Percentiles rank a stretch among this genome's conserved stretches.
Conservation (phyloP, 2,329 filamentous ascomycete species). For the Trichoderma guizhouense region DNA sequence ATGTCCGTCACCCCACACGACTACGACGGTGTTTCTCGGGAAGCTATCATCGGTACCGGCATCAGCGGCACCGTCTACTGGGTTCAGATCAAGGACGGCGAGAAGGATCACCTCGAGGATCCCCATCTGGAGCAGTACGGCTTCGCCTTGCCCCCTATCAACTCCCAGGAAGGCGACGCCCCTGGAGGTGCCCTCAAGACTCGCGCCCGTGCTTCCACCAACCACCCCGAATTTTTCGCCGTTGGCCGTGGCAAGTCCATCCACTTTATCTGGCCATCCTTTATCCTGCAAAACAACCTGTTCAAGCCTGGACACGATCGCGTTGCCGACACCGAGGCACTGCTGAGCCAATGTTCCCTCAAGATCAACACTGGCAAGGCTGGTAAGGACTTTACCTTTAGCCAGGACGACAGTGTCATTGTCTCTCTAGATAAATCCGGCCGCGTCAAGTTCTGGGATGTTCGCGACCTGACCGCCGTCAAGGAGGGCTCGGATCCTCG, state of each 20-base stretch:
- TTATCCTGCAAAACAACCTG: constrained; percentile 59
- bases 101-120: constrained; percentile 76
- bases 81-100: constrained; percentile 72
- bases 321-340: constrained; percentile 80
- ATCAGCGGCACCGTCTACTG: constrained; percentile 97
- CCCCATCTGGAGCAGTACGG: constrained; percentile 78
- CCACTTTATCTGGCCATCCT: constrained; percentile 74
- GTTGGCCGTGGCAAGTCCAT: constrained; percentile 96
- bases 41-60: constrained; percentile 87
- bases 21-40: constrained; percentile 57
- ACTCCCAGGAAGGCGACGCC: constrained; percentile 81
- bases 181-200: constrained; percentile 94
- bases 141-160: constrained; percentile 84
- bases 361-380: constrained; percentile 97
- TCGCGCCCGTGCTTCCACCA: constrained; percentile 82
- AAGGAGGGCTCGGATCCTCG: constrained; percentile 50
- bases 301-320: constrained; percentile 63
- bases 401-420: constrained; percentile 90
- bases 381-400: constrained; percentile 97
- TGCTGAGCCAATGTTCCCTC: constrained; percentile 79
- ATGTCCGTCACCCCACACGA: constrained; percentile 67
- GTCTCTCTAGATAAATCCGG: constrained; percentile 96
- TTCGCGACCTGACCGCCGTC: constrained; percentile 67
- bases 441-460: constrained; percentile 97
- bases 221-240: constrained; percentile 89